Evolutionary conservation across 2,329 filamentous ascomycete species (phyloP), one percentile per base, ranked within the genome.

Genomic region (Clonostachys byssicola): DNA sequence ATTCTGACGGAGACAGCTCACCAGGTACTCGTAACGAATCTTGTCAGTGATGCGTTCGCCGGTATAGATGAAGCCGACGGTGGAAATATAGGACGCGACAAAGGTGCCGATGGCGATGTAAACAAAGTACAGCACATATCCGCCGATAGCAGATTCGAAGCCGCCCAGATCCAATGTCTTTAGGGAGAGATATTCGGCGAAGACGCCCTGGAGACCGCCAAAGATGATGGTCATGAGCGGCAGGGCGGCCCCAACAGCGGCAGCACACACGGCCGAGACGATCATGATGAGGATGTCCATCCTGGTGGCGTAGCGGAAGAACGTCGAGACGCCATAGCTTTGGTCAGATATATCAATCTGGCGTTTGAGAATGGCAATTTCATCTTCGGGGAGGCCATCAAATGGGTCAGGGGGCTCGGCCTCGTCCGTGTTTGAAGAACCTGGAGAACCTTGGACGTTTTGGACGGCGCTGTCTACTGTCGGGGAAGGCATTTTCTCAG

Each of bases 41-140:
- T 90, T 89, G 52, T 81, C 80, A 49, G 84, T 84, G 60, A 92
- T 83, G 60, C 90, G 85, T 64, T 92, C 88, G 48, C 88, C 89
- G 1, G 84, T 86, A 59, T 90, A 96, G 57, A 96, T 95, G 70
- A 95, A 96, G 17, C 89, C 89, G 17, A 95, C 83, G 0, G 92
- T 96, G 20, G 83, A 78, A 49, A 95, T 72, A 63, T 95, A 95
- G 42, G 85, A 78, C 4, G 85, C 83, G 42, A 88, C 67, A 54
- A 95, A 95, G 60, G 92, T 86, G 52, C 76, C 90, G 49, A 95
- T 83, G 41, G 81, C 90, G 42, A 96, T 78, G 63, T 95, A 95
- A 34, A 96, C 71, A 54, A 95, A 94, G 66, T 95, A 95, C 36
- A 95, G 68, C 12, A 91, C 86, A 56, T 86, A 79, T 40, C 74